Evolutionary conservation across 495 filamentous ascomycete species (phyloP).

Genomic region (Penicillium coffeae): DNA sequence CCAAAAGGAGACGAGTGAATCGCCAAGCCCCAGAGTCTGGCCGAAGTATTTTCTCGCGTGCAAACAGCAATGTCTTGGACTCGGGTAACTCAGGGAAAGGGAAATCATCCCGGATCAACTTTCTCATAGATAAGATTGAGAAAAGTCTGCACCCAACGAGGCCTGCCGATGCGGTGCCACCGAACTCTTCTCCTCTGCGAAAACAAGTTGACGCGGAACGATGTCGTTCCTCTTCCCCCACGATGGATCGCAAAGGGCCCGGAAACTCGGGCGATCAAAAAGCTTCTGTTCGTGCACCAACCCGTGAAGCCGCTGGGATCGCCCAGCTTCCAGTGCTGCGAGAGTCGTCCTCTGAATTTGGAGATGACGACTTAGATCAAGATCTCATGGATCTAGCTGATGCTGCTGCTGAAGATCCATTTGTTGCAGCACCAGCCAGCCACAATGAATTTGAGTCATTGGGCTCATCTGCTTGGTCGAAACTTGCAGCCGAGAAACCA

Average conservation of each 20-base stretch:
- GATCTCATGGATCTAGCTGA: conserved; percentile 49
- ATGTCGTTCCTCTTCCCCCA: conserved; percentile 45
- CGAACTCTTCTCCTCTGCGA: conserved; percentile 56
- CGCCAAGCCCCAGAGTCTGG: conserved; percentile 26
- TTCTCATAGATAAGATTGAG: conserved; percentile 64
- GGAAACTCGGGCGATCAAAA: conserved; percentile 5
- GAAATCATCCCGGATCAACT: conserved; percentile 57
- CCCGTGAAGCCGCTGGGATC: conserved; percentile 7
- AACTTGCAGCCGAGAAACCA: conserved; percentile 12
- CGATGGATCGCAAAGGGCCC: conserved; percentile 25
- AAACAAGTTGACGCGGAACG: conserved; percentile 31
- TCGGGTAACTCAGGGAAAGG: conserved; percentile 36
- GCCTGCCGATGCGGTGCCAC: conserved; percentile 29
- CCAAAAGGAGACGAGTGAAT: conserved; percentile 49
- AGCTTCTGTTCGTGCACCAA: conserved; percentile 4
- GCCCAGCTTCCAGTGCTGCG: conserved; percentile 11
- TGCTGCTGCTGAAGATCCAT: conserved; percentile 33
- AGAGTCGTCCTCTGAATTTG: conserved; percentile 55
- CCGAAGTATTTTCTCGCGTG: conserved; percentile 44
- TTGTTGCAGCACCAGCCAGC: conserved; percentile 15
- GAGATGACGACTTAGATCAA: conserved; percentile 57
- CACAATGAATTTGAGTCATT: conserved; percentile 13
- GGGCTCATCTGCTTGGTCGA: conserved; percentile 18
- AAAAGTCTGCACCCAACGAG: conserved; percentile 49
- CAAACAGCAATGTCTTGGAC: conserved; percentile 50